Base-by-base conservation (phyloP, 371 early-diverging fungal genomes). In the Mortierella sp. region DNA sequence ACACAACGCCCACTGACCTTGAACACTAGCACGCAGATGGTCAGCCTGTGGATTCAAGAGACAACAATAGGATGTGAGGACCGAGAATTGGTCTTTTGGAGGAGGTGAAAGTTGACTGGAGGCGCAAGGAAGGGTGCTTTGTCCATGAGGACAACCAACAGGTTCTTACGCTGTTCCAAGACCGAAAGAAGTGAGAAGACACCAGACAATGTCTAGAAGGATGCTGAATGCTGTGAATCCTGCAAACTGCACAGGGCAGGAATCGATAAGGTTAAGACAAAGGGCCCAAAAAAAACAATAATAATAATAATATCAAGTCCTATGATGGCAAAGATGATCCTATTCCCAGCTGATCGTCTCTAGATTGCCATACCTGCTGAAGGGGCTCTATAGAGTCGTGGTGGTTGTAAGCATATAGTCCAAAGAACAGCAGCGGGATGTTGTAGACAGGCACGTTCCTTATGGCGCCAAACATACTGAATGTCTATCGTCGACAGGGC, bases 401-500 rank as follows among this genome's bases (percentile, higher is more conserved):
- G 47, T 79, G 72, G 28, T 79, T 66, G 51, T 79, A 79, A 12
- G 79, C 72, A 14, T 79, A 79, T 48, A 79, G 63, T 2, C 79
- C 79, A 60, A 66, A 79, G 59, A 79, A 63, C 57, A 79, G 63
- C 57, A 79, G 23, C 11, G 79, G 79, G 14, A 72, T 62, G 47
- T 79, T 79, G 67, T 79, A 79, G 57, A n/a, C 73, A 21, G 79
- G 79, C n/a, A 79, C 79, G 14, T 59, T 66, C 14, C 79, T 61
- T 25, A 79, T 64, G 15, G 73, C 79, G 1, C 66, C 79, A 56
- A 79, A 66, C 23, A 79, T 68, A 56, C 79, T 65, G 45, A 79
- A 56, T 23, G 67, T 72, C 77, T 77, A 63, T 15, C 43, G 37
- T 30, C 5, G 51, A 57, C 23, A 37, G 37, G 37, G 37, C 37